Evolutionary conservation across 148 eudicot genomes (phyloP).

Genomic region (Camellia granthamiana): DNA sequence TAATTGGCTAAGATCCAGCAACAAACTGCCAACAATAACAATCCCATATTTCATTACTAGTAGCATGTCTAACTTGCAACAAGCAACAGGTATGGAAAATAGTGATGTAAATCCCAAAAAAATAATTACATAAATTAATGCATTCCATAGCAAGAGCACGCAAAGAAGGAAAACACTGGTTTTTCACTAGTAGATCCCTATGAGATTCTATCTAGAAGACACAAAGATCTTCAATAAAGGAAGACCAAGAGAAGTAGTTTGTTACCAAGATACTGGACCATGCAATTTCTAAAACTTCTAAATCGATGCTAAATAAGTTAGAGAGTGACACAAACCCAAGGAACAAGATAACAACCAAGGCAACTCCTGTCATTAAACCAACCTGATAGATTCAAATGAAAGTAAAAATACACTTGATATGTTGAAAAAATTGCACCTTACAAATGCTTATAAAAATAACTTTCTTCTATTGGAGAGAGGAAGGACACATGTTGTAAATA

Average conservation of each 20-base stretch:
- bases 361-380: slow-evolving; percentile 61
- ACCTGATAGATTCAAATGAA: slow-evolving; percentile 40
- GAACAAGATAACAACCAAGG: slow-evolving; percentile 60
- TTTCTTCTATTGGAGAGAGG: neutral
- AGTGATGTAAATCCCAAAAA: neutral
- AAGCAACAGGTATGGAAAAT: neutral
- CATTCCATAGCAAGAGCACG: neutral
- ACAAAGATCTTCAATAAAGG: neutral
- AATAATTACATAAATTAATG: neutral
- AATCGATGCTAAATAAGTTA: slow-evolving; percentile 59
- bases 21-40: slow-evolving; percentile 57
- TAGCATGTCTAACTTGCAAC: neutral
- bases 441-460: neutral
- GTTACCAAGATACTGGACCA: slow-evolving; percentile 79
- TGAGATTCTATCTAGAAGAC: no score
- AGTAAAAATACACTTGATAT: neutral
- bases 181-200: neutral
- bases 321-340: slow-evolving; percentile 57
- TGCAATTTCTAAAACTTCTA: slow-evolving; percentile 65
- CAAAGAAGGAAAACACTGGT: neutral
- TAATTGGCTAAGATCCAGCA: slow-evolving; percentile 87
- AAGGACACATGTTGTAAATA: neutral
- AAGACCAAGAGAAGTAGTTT: neutral
- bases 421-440: slow-evolving; percentile 12
- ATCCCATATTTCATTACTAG: neutral